These are phyloP conservation scores for Aspergillus amoenus DNA, from an alignment of 2,329 filamentous ascomycete species.

Conservation along the genomic window DNA sequence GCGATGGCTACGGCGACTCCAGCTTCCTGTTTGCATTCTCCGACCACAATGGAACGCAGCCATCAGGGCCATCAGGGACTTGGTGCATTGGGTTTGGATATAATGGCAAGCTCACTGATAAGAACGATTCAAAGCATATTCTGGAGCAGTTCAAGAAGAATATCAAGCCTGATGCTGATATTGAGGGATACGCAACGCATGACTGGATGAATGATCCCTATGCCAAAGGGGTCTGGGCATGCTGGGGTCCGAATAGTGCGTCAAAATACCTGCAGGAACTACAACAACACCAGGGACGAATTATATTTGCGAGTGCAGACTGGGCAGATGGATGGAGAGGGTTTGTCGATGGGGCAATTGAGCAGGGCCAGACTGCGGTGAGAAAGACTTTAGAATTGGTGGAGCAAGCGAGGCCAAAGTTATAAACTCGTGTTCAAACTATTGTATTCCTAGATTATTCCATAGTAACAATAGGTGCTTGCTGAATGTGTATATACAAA, in stretches of 20 bases:
- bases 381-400: neutral
- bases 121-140: slow-evolving; percentile 10
- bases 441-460: too few species aligned
- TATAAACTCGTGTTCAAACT: too few species aligned
- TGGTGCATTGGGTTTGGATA: slow-evolving; percentile 23
- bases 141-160: slow-evolving; percentile 7
- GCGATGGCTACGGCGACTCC: neutral
- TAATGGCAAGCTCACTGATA: slow-evolving; percentile 14
- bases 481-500: too few species aligned
- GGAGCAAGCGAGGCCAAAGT: too few species aligned
- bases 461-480: too few species aligned
- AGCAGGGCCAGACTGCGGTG: slow-evolving; percentile 39
- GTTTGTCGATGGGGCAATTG: slow-evolving; percentile 53
- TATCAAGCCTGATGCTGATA: neutral
- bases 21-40: slow-evolving; percentile 21
- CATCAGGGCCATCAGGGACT: slow-evolving; percentile 8
- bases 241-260: slow-evolving; percentile 11
- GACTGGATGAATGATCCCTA: slow-evolving; percentile 32
- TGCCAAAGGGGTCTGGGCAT: slow-evolving; percentile 29
- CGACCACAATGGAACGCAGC: slow-evolving; percentile 19
- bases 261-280: slow-evolving; percentile 16
- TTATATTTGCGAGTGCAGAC: slow-evolving; percentile 50
- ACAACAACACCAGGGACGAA: slow-evolving; percentile 23
- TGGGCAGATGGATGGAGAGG: slow-evolving; percentile 53
- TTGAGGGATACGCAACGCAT: slow-evolving; percentile 19